Evolutionary conservation across 192 early-diverging fungal species (phyloP).

Genomic region (Gryganskiella cystojenkinii): DNA sequence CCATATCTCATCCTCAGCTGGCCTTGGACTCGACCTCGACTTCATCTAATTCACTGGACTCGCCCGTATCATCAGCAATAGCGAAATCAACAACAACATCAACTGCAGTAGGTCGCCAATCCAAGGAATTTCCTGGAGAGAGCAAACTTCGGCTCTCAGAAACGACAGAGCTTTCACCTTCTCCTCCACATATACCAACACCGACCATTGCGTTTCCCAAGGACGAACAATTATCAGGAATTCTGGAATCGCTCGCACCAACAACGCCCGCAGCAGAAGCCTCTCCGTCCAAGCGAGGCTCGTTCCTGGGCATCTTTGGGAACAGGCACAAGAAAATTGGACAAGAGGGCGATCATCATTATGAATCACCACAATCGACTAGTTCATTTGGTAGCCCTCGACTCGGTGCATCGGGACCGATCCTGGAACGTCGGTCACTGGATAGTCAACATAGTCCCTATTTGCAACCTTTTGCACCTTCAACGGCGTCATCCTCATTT

Average conservation of each 20-base stretch:
- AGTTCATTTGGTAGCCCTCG: slow-evolving; percentile 13
- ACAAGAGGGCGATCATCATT: slow-evolving; percentile 17
- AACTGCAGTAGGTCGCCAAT: neutral
- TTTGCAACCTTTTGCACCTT: neutral
- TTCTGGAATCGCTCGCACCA: neutral
- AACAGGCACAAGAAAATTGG: slow-evolving; percentile 27
- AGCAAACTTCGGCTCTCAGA: slow-evolving; percentile 11
- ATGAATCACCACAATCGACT: slow-evolving; percentile 24
- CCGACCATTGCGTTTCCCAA: neutral
- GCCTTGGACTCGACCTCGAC: neutral
- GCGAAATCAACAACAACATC: no score
- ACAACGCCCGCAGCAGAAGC: neutral
- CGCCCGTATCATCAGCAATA: no score
- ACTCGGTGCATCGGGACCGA: slow-evolving; percentile 3
- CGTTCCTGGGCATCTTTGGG: slow-evolving; percentile 36
- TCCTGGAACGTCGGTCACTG: slow-evolving; percentile 21
- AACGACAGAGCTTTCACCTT: neutral
- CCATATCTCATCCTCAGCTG: neutral
- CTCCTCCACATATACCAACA: neutral
- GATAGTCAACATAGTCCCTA: slow-evolving; percentile 28
- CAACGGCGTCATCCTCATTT: no score
- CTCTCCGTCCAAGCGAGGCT: slow-evolving; percentile 21
- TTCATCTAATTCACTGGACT: slow-evolving; percentile 14
- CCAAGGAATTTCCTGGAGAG: slow-evolving; percentile 7
- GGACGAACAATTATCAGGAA: neutral